Evolutionary conservation across 2,329 filamentous ascomycete species (phyloP).

Genomic region (Plectosphaerella cucumerina): DNA sequence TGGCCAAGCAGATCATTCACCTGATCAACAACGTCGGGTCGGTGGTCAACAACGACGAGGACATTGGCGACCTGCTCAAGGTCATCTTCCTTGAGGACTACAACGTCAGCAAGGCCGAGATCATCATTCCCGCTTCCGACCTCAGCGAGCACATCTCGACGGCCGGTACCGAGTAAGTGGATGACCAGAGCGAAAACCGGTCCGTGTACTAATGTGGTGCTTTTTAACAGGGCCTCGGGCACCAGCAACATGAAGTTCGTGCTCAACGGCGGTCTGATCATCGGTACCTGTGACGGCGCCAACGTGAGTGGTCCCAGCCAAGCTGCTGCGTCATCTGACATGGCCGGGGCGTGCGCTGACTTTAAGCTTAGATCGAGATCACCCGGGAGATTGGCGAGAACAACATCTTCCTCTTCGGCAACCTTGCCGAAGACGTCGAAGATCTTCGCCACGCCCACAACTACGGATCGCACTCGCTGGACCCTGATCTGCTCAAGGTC

Average conservation of each 20-base stretch:
- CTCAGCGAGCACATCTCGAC: conserved; percentile 99
- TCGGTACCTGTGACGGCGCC: conserved; percentile 95
- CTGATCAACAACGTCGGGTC: conserved; percentile 87
- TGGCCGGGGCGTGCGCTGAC: conserved; percentile 4
- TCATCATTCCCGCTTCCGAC: conserved; percentile 90
- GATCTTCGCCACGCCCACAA: conserved; percentile 88
- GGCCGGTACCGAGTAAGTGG: conserved; percentile 77
- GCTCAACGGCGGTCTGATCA: conserved; percentile 93
- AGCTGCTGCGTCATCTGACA: background rate
- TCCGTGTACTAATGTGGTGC: conserved; percentile 12
- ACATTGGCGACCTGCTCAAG: conserved; percentile 91
- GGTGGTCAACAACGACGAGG: conserved; percentile 87
- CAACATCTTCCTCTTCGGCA: conserved; percentile 98
- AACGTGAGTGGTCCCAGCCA: conserved; percentile 61
- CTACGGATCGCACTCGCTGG: conserved; percentile 75
- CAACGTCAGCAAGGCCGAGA: conserved; percentile 98
- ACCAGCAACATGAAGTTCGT: conserved; percentile 99
- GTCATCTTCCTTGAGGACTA: conserved; percentile 98
- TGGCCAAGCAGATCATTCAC: conserved; percentile 99
- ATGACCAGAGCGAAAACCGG: too few species aligned
- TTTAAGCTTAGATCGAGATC: conserved; percentile 71
- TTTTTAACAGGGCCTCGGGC: conserved; percentile 58
- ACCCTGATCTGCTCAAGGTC: conserved; percentile 72
- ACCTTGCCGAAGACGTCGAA: conserved; percentile 92
- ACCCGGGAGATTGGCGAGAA: conserved; percentile 94